Evolutionary conservation across 768 basidiomycete species (phyloP).

Genomic region (Polyporus arcularius): DNA sequence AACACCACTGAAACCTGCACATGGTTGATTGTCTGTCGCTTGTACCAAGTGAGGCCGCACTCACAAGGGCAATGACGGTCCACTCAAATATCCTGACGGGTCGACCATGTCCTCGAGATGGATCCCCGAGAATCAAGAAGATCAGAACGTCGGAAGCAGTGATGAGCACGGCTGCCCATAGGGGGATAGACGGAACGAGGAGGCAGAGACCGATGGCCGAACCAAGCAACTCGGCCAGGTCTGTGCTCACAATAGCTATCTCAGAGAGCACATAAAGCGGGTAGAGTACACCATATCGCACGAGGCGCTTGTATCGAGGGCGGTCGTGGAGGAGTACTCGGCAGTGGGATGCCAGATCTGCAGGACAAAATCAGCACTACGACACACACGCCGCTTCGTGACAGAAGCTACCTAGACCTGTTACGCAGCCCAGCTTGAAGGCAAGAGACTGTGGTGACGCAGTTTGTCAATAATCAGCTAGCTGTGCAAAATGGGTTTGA

Average conservation of each 20-base stretch:
- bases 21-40: background rate
- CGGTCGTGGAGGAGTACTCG: conserved; percentile 46
- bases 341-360: conserved; percentile 50
- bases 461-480: background rate
- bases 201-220: conserved; percentile 59
- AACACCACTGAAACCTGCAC: conserved; percentile 50
- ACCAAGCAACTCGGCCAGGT: conserved; percentile 60
- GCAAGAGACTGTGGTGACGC: conserved; percentile 58
- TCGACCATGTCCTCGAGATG: conserved; percentile 48
- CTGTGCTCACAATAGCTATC: conserved; percentile 54
- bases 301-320: conserved; percentile 36
- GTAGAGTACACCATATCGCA: conserved; percentile 41
- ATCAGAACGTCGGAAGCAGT: conserved; percentile 51
- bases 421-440: conserved; percentile 78
- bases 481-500: background rate
- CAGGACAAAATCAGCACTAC: background rate
- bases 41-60: conserved; percentile 16
- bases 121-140: conserved; percentile 70
- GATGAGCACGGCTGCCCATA: conserved; percentile 50
- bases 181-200: conserved; percentile 49
- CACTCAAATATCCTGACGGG: conserved; percentile 71
- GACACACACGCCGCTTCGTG: background rate
- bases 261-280: conserved; percentile 47
- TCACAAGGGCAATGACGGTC: conserved; percentile 61
- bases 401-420: conserved; percentile 63